Base-by-base conservation (phyloP, 805 yeast species). In the Starmerella scarabaei region DNA sequence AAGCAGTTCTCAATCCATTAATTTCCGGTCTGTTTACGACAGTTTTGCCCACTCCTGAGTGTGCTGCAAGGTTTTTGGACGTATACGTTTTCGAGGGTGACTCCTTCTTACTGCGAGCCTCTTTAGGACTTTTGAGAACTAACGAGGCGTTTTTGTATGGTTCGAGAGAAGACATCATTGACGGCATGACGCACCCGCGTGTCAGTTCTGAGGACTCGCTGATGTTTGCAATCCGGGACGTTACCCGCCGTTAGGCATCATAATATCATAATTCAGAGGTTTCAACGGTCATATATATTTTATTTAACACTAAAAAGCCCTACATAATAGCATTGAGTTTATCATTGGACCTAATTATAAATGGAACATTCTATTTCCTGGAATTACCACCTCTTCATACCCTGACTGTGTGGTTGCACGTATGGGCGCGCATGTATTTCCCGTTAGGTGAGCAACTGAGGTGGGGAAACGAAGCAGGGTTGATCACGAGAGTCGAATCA, bases 81-180 rank as follows among this genome's bases (percentile, higher is more conserved):
- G 61, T 77, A 4, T 67, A 66, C 53, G 53, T 76, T 9, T 75
- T 76, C 53, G 83, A 77, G 53, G 75, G 77, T 6, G 80, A 73
- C 48, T 57, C 68, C 1, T 64, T 75, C 46, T 52, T 78, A 36
- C 57, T 74, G 32, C 64, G 78, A 17, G 65, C 68, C 9, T 61
- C 70, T 2, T 54, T 78, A n/a, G 80, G 73, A 0, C 53, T 75
- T 12, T 53, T 79, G 32, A 62, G 64, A 19, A 61, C 63, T 31
- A 58, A 72, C 16, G 70, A 68, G 34, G 70, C 65, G 42, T 69
- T 68, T 49, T 61, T 77, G 24, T 74, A 65, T 53, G 80, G 76
- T 2, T 48, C 64, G 30, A 61, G 61, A 34, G 50, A 60, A 18
- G 81, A 75, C 50, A 59, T 72, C n/a, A 42, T 68, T 42, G 48